These are phyloP conservation scores for Populus tremula DNA, from an alignment of 345 rosid genomes.

Conservation along the genomic window DNA sequence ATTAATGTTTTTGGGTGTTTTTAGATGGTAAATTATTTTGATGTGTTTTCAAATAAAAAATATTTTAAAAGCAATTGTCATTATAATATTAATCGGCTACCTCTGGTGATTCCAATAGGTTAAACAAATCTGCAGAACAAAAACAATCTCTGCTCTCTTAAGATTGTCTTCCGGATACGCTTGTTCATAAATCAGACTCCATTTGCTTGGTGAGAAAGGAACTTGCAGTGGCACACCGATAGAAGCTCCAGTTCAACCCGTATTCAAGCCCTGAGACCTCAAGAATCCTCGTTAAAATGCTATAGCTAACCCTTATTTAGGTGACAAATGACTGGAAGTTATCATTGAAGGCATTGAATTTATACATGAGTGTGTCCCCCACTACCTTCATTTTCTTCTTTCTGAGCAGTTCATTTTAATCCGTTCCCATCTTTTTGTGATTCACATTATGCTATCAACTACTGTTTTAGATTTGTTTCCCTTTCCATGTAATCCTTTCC, in stretches of 20 bases:
- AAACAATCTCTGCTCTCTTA: too few relatives aligned
- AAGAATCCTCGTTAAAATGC: background rate
- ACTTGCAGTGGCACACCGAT: background rate
- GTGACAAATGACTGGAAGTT: constrained; percentile 2
- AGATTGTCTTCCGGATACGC: too few relatives aligned
- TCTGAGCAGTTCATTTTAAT: background rate
- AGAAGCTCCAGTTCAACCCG: background rate
- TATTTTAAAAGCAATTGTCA: too few relatives aligned
- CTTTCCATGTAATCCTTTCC: background rate
- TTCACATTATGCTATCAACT: background rate
- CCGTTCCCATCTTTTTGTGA: constrained; percentile 31
- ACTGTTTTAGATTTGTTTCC: background rate
- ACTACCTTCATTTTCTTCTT: background rate
- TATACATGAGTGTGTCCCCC: background rate
- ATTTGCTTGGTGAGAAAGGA: too few relatives aligned
- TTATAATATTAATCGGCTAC: too few relatives aligned
- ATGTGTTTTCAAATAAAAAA: too few relatives aligned
- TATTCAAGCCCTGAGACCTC: background rate
- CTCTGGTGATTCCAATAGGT: too few relatives aligned
- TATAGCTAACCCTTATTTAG: too few relatives aligned
- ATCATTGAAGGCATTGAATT: background rate
- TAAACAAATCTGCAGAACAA: too few relatives aligned
- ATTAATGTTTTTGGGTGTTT: too few relatives aligned
- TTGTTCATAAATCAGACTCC: too few relatives aligned
- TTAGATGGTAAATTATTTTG: too few relatives aligned